Percentiles rank a stretch among this genome's conserved stretches.
phyloP scores from a whole-genome alignment of 1,139 yeast genomes.

The Entelexis sorbosivorans region DNA sequence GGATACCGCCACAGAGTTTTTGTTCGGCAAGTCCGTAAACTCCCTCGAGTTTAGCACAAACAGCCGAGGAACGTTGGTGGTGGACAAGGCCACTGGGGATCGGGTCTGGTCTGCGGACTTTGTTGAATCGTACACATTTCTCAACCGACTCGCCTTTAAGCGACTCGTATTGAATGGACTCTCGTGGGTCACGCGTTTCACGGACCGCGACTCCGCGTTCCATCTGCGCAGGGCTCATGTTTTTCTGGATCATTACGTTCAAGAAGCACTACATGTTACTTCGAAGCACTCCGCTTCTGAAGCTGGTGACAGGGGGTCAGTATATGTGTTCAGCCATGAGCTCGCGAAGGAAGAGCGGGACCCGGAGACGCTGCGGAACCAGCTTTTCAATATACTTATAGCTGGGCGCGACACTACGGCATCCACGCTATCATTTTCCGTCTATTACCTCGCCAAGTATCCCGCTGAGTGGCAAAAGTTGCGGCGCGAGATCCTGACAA shows the following conservation, averaged over 20 bases:
- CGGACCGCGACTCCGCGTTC: slow-evolving; percentile 31
- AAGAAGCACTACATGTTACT: slow-evolving; percentile 16
- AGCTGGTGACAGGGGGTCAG: neutral
- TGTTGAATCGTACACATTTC: slow-evolving; percentile 38
- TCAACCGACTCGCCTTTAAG: slow-evolving; percentile 35
- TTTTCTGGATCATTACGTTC: slow-evolving; percentile 29
- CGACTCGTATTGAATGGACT: slow-evolving; percentile 31
- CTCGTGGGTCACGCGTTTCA: slow-evolving; percentile 31
- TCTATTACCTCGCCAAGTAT: slow-evolving; percentile 39
- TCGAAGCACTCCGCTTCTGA: neutral
- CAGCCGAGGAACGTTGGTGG: neutral
- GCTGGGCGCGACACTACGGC: slow-evolving; percentile 50
- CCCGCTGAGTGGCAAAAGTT: slow-evolving; percentile 33
- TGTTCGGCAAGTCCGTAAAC: slow-evolving; percentile 35
- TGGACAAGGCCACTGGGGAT: slow-evolving; percentile 9
- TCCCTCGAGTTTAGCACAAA: slow-evolving; percentile 7
- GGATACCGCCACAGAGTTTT: slow-evolving; percentile 50
- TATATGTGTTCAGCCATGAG: slow-evolving; percentile 41
- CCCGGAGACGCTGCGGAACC: slow-evolving; percentile 39
- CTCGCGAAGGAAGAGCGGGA: slow-evolving; percentile 40
- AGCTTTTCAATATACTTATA: slow-evolving; percentile 39
- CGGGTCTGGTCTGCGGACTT: slow-evolving; percentile 29
- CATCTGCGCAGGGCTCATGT: slow-evolving; percentile 25
- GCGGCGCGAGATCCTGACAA: slow-evolving; percentile 31
- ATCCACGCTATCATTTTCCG: slow-evolving; percentile 37